Conservation (phyloP, 1,139 yeast genomes). For the Hemisphaericaspora xylofermentans region DNA sequence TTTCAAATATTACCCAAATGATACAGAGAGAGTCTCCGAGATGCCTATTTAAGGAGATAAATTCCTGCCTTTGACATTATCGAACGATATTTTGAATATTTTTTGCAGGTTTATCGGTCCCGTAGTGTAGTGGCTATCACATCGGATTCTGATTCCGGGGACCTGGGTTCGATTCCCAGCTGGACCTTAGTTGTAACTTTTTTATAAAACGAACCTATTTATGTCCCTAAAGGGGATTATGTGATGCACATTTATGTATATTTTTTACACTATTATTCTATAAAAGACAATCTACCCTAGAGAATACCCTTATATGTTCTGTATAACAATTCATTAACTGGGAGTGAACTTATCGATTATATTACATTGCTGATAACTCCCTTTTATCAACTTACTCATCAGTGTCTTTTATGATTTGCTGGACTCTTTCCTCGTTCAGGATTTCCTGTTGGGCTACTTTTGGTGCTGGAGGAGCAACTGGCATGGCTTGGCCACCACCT, state of each 20-base stretch:
- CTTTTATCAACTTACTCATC: not conserved
- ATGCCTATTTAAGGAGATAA: not conserved
- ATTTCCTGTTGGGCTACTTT: conserved; percentile 2
- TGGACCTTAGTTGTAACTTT: conserved; percentile 22
- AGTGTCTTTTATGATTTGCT: conserved; percentile 13
- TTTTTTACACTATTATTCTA: not conserved
- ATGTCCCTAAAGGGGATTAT: not conserved
- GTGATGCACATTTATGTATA: not conserved
- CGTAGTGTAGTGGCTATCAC: conserved; percentile 38
- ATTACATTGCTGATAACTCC: not conserved
- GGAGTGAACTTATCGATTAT: not conserved
- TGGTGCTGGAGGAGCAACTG: conserved; percentile 4
- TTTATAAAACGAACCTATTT: not conserved
- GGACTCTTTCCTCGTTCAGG: conserved; percentile 10
- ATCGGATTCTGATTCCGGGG: conserved; percentile 38
- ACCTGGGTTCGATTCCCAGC: conserved; percentile 42
- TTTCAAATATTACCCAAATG: no score
- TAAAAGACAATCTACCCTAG: not conserved
- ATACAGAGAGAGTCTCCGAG: no score
- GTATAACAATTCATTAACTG: not conserved
- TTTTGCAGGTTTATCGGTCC: conserved; percentile 19
- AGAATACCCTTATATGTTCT: not conserved
- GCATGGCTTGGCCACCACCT: no score
- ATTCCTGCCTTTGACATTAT: no score
- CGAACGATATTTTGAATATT: not conserved